phyloP scores from a whole-genome alignment of 805 yeast species.

The Lipomyces sp. region DNA sequence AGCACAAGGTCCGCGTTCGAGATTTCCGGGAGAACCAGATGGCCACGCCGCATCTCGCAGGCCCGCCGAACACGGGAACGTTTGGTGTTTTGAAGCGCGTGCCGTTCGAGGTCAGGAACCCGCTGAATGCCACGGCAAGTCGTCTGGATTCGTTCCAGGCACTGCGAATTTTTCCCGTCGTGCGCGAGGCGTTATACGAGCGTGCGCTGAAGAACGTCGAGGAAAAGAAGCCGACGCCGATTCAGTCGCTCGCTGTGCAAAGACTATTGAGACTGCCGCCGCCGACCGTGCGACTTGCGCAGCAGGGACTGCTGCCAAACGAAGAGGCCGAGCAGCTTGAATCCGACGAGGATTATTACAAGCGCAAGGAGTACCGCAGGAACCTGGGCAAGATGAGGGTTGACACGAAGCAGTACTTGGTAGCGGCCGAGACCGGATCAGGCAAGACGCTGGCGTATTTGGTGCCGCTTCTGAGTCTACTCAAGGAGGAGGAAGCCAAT shows the following conservation, averaged over 20 bases:
- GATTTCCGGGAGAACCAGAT: slow-evolving; percentile 15
- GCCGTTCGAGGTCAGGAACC: slow-evolving; percentile 31
- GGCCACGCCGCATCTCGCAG: slow-evolving; percentile 12
- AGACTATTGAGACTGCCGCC: slow-evolving; percentile 25
- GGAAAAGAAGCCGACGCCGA: slow-evolving; percentile 60
- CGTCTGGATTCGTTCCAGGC: slow-evolving; percentile 64
- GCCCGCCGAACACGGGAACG: slow-evolving; percentile 36
- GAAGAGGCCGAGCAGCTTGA: slow-evolving; percentile 6
- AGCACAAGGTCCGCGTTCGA: slow-evolving; percentile 13
- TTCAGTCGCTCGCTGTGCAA: slow-evolving; percentile 73
- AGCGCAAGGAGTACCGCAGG: slow-evolving; percentile 10
- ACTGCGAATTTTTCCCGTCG: slow-evolving; percentile 61
- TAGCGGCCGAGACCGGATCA: slow-evolving; percentile 96
- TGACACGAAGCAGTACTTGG: slow-evolving; percentile 58
- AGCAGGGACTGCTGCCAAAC: slow-evolving; percentile 3
- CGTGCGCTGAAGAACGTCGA: slow-evolving; percentile 44
- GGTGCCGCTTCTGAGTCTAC: slow-evolving; percentile 66
- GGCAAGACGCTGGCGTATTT: slow-evolving; percentile 94
- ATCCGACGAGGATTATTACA: slow-evolving; percentile 18
- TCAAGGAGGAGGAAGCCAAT: slow-evolving; percentile 55
- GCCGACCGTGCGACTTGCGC: slow-evolving; percentile 9
- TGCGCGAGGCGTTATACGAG: slow-evolving; percentile 56
- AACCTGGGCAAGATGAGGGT: slow-evolving; percentile 30
- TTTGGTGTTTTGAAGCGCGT: slow-evolving; percentile 35
- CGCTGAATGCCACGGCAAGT: slow-evolving; percentile 43